A percentile compares a stretch with the other conserved stretches of the same genome.
phyloP scores from a whole-genome alignment of 2,329 filamentous ascomycete genomes.

The Pyricularia pennisetigena region DNA sequence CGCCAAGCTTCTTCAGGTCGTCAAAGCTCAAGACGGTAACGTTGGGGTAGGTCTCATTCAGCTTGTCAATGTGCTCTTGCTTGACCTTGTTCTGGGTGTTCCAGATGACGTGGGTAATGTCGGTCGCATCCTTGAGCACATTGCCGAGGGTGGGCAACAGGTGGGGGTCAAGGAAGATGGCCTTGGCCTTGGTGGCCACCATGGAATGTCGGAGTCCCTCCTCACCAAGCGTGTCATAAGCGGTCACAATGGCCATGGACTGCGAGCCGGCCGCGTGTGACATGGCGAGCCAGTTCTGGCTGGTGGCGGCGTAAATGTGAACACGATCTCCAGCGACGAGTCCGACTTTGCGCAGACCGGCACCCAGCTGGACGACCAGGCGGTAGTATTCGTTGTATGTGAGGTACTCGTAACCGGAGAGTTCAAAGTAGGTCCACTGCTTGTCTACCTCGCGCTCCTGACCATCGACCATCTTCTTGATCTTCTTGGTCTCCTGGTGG shows the following conservation, averaged over 20 bases:
- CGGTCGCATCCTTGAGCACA: slow-evolving; percentile 39
- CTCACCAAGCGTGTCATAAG: slow-evolving; percentile 71
- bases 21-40: slow-evolving; percentile 39
- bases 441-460: slow-evolving; percentile 73
- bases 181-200: slow-evolving; percentile 59
- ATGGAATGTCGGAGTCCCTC: slow-evolving; percentile 67
- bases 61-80: slow-evolving; percentile 36
- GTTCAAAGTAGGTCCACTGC: slow-evolving; percentile 80
- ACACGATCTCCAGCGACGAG: slow-evolving; percentile 58
- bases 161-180: slow-evolving; percentile 65
- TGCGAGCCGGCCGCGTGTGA: slow-evolving; percentile 54
- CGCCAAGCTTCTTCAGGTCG: slow-evolving; percentile 38
- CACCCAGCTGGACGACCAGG: slow-evolving; percentile 55
- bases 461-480: slow-evolving; percentile 81
- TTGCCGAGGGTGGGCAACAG: slow-evolving; percentile 50
- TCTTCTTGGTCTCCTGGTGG: slow-evolving; percentile 76
- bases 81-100: slow-evolving; percentile 43
- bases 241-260: slow-evolving; percentile 75
- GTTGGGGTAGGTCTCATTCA: slow-evolving; percentile 37
- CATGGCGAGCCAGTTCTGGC: slow-evolving; percentile 39
- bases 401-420: slow-evolving; percentile 68
- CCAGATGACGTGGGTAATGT: slow-evolving; percentile 42
- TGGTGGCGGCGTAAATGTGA: slow-evolving; percentile 73
- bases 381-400: slow-evolving; percentile 72
- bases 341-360: slow-evolving; percentile 64